phyloP scores from a whole-genome alignment of 225 moss, liverwort and hornwort genomes.

The Climacium dendroides region DNA sequence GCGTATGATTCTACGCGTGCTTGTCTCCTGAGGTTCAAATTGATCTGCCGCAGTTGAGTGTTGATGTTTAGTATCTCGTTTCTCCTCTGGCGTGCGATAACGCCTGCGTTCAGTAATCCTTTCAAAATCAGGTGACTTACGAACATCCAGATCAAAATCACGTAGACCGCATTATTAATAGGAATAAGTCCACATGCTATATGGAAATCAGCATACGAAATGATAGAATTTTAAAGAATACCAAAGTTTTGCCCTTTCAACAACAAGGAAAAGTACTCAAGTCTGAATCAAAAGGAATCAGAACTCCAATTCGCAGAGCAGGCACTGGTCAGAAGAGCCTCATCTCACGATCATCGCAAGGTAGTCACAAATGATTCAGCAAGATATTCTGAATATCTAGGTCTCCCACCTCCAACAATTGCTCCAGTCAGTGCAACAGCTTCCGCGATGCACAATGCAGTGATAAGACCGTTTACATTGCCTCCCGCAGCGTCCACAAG shows the following conservation, averaged over 20 bases:
- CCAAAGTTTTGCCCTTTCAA: not conserved
- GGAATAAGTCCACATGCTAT: not conserved
- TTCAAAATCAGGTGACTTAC: not conserved
- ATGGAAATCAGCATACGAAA: not conserved
- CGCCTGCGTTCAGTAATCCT: constrained; percentile 30
- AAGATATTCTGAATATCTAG: not conserved
- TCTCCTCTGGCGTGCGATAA: constrained; percentile 85
- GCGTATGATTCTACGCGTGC: constrained; percentile 91
- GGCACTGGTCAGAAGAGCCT: not conserved
- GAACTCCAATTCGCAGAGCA: not conserved
- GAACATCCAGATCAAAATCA: not conserved
- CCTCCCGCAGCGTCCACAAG: constrained; percentile 43
- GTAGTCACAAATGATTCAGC: not conserved
- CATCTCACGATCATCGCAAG: not conserved
- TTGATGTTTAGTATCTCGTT: constrained; percentile 83
- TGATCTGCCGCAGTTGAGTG: constrained; percentile 84
- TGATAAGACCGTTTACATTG: constrained; percentile 35
- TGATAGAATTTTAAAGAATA: not conserved
- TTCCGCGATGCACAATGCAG: constrained; percentile 39
- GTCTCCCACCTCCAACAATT: constrained; percentile 48
- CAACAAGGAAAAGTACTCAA: not conserved
- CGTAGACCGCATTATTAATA: not conserved
- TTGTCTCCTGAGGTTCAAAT: constrained; percentile 77
- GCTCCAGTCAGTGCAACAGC: constrained; percentile 60
- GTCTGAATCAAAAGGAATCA: not conserved